phyloP scores from a whole-genome alignment of 169 alveolate genomes.

The Neospora caninum region DNA sequence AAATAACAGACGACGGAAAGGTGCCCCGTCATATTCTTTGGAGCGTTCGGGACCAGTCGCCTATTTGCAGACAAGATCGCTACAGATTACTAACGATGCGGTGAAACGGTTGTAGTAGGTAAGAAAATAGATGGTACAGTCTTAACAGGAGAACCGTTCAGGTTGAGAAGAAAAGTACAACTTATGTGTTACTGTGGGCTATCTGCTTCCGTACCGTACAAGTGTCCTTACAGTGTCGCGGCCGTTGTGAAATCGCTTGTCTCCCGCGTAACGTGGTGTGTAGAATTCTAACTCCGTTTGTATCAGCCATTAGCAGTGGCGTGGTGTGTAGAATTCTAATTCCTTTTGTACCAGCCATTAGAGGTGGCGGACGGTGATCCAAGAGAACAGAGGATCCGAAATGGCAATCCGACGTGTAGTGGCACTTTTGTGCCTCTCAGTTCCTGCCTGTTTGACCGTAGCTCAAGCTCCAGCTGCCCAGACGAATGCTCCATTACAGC shows the following conservation, averaged over 20 bases:
- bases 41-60: too few relatives aligned
- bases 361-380: neutral
- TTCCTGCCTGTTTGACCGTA: neutral
- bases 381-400: neutral
- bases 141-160: too few relatives aligned
- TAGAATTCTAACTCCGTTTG: neutral
- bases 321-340: neutral
- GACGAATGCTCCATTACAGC: neutral
- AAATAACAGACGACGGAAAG: too few relatives aligned
- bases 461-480: neutral
- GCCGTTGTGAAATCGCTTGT: neutral
- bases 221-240: neutral
- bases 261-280: neutral
- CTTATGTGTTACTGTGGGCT: neutral
- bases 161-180: neutral
- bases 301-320: neutral
- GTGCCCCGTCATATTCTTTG: too few relatives aligned
- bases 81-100: too few relatives aligned
- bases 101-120: too few relatives aligned
- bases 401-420: neutral
- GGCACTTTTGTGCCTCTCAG: neutral
- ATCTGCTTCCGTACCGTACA: neutral
- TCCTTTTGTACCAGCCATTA: neutral
- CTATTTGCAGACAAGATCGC: too few relatives aligned
- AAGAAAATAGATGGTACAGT: too few relatives aligned